phyloP scores from a whole-genome alignment of 495 filamentous ascomycete genomes.

The Mycothermus thermophilus region DNA sequence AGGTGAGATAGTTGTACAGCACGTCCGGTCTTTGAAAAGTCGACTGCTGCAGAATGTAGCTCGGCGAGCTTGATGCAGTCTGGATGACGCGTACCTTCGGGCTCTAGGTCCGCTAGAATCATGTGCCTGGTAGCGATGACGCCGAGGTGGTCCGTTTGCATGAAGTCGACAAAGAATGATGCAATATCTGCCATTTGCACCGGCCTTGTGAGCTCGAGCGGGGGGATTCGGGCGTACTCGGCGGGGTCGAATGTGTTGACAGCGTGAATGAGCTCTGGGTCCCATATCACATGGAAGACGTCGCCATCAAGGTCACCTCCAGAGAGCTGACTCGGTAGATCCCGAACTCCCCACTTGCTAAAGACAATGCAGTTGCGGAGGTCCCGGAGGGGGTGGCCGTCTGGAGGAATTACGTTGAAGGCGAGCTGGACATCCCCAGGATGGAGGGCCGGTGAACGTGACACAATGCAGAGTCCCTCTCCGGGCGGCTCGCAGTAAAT shows the following conservation, averaged over 20 bases:
- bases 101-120: conserved; percentile 50
- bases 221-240: conserved; percentile 45
- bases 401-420: conserved; percentile 36
- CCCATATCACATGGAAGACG: conserved; percentile 62
- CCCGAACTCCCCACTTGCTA: conserved; percentile 50
- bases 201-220: conserved; percentile 40
- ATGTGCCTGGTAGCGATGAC: conserved; percentile 54
- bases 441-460: conserved; percentile 62
- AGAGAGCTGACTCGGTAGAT: conserved; percentile 60
- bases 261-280: conserved; percentile 30
- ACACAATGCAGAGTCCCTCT: conserved; percentile 35
- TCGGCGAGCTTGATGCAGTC: conserved; percentile 51
- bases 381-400: conserved; percentile 41
- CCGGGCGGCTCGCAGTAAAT: conserved; percentile 11
- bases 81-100: conserved; percentile 37
- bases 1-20: conserved; percentile 37
- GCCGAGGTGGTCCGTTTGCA: conserved; percentile 60
- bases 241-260: conserved; percentile 38
- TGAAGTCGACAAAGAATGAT: conserved; percentile 67
- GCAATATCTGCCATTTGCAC: conserved; percentile 51
- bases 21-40: conserved; percentile 69
- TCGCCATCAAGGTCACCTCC: conserved; percentile 80
- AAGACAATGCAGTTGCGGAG: conserved; percentile 68
- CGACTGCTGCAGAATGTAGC: conserved; percentile 64
- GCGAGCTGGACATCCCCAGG: conserved; percentile 66